These are phyloP conservation scores for Kluyveromyces sp. DNA, from an alignment of 1,139 yeast species.

Conservation along the genomic window DNA sequence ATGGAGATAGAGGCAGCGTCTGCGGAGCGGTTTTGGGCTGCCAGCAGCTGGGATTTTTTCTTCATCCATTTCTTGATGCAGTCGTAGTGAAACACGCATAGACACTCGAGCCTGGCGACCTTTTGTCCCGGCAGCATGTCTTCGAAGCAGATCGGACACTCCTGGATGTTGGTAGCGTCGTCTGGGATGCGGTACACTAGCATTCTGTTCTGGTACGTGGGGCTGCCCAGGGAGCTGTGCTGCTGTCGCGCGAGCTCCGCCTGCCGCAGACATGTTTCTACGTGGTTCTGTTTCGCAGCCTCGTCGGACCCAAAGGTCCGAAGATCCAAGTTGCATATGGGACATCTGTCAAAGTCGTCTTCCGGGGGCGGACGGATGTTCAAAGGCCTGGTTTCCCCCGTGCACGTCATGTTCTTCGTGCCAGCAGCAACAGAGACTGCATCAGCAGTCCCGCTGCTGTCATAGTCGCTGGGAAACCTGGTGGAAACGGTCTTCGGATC, in stretches of 20 bases:
- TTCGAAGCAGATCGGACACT: conserved; percentile 91
- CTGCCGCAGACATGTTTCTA: conserved; percentile 56
- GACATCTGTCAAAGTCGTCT: conserved; percentile 43
- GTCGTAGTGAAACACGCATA: conserved; percentile 85
- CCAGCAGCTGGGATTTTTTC: conserved; percentile 52
- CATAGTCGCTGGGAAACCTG: too few relatives aligned
- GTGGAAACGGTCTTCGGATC: not conserved
- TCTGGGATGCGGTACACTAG: conserved; percentile 67
- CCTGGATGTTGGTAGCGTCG: conserved; percentile 36
- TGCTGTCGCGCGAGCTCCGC: conserved; percentile 59
- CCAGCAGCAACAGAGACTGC: not conserved
- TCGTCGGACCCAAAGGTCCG: conserved; percentile 36
- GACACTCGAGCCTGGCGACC: conserved; percentile 87
- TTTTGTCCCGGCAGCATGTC: conserved; percentile 79
- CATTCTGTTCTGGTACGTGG: conserved; percentile 59
- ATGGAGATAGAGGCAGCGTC: conserved; percentile 4
- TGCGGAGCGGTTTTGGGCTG: conserved; percentile 12
- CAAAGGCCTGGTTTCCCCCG: conserved; percentile 11
- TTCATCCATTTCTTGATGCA: conserved; percentile 90
- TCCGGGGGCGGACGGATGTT: conserved; percentile 6
- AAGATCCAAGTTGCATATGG: conserved; percentile 46
- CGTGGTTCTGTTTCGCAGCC: conserved; percentile 50
- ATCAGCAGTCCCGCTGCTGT: conserved; percentile 9
- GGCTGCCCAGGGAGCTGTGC: conserved; percentile 37
- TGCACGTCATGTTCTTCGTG: conserved; percentile 2